Base-by-base conservation (phyloP, 108 stramenopile species). In the Cyclostephanos invisitatus region DNA sequence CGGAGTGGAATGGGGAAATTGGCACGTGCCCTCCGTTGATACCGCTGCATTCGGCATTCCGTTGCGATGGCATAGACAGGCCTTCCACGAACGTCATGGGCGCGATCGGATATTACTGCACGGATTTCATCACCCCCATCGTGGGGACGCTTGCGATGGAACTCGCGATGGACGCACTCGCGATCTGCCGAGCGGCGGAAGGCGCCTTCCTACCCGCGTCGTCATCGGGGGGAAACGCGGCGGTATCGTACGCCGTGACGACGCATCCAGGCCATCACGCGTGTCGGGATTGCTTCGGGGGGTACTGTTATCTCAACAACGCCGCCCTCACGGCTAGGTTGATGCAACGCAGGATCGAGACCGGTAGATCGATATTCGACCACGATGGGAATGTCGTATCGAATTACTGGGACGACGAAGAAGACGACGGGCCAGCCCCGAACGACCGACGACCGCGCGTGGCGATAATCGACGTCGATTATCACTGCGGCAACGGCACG, bases 211-310 rank as follows among this genome's bases (percentile, higher is more conserved):
- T 4, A 32, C 32, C 3, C 2, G 2, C 44, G 44, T 11, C 4
- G 1, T 8, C 8, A 14, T 14, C 15, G 44, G 17, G 44, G 14
- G 1, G 44, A 2, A 46, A 17, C 8, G 24, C 24, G 55, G 14
- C 12, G 55, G 28, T 14, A 27, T 9, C 53, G 53, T 90, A 90
- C 79, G 86, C 88, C 46, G 49, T 89, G 46, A 73, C 84, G 15
- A 94, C 93, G 7, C 90, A 91, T 82, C 93, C 89, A 10, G 93
- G 93, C 11, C 93, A 94, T 68, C 93, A 94, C 72, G 87, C 86
- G 0, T 81, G 83, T 18, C 10, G 62, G n/a, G 89, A 91, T 67
- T 77, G 76, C 22, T 91, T 87, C 78, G 93, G 93, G 24, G 93
- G 93, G 51, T 94, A 91, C 69, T 94, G 93, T 62, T 91, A 91